phyloP scores from a whole-genome alignment of 2,329 filamentous ascomycete genomes.

The Rhynchosporium graminicola region DNA sequence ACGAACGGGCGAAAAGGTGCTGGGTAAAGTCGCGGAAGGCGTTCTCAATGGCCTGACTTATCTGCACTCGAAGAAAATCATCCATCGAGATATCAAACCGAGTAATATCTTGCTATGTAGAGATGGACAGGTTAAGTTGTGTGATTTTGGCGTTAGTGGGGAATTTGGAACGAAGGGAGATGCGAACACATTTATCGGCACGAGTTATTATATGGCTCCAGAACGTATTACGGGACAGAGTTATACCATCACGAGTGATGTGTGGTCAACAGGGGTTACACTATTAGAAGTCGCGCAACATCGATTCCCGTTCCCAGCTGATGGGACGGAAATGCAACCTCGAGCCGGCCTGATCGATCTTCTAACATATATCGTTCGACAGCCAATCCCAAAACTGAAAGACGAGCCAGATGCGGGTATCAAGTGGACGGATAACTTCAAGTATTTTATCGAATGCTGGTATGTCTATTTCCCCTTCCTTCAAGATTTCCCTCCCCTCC shows the following conservation, averaged over 20 bases:
- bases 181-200: constrained; percentile 98
- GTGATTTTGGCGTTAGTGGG: constrained; percentile 96
- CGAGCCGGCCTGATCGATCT: constrained; percentile 91
- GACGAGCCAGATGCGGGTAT: constrained; percentile 90
- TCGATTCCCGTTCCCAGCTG: constrained; percentile 95
- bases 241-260: constrained; percentile 97
- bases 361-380: constrained; percentile 94
- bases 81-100: constrained; percentile 98
- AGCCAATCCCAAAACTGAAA: constrained; percentile 92
- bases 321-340: constrained; percentile 93
- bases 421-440: constrained; percentile 95
- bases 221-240: constrained; percentile 97
- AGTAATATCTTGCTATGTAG: constrained; percentile 95
- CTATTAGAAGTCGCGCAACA: constrained; percentile 99
- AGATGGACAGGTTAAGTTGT: constrained; percentile 92
- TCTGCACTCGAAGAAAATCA: constrained; percentile 92
- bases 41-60: constrained; percentile 93
- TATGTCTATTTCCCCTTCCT: constrained; percentile 55
- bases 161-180: constrained; percentile 99
- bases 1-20: constrained; percentile 92
- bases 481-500: constrained; percentile 9
- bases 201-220: constrained; percentile 98
- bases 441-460: constrained; percentile 99
- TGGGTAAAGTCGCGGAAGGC: constrained; percentile 95
- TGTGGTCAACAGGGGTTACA: constrained; percentile 97